Evolutionary conservation across 2,329 filamentous ascomycete genomes (phyloP), one percentile per base, ranked within the genome.

Genomic region (Exophiala calicioides): DNA sequence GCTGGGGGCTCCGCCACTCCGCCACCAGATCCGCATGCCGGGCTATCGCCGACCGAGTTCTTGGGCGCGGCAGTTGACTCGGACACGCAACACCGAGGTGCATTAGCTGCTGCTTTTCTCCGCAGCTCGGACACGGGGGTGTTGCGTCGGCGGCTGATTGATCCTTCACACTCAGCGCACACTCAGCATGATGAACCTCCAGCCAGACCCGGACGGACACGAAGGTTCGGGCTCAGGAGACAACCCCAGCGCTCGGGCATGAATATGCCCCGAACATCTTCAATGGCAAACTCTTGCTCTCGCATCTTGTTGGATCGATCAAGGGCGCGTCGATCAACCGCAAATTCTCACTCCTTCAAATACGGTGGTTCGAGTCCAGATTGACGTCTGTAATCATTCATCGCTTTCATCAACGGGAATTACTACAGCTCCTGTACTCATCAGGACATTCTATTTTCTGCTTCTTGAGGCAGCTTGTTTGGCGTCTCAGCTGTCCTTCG

Each of bases 181-280:
- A 32, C 36, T 41, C 31, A 45, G 42, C 44, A 36, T 44, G 27
- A 47, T 37, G n/a, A n/a, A n/a, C n/a, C n/a, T n/a, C n/a, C n/a
- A n/a, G n/a, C n/a, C n/a, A n/a, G n/a, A n/a, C n/a, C n/a, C n/a
- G n/a, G n/a, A n/a, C n/a, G n/a, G n/a, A n/a, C n/a, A n/a, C n/a
- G n/a, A n/a, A n/a, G n/a, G n/a, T n/a, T n/a, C n/a, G n/a, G n/a
- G n/a, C n/a, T n/a, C n/a, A n/a, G n/a, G n/a, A n/a, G n/a, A n/a
- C n/a, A n/a, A n/a, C n/a, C n/a, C n/a, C 15, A 29, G 24, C 7
- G 13, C 35, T 49, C 46, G 46, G 46, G 29, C 39, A 35, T 39
- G 40, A 21, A 36, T n/a, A 39, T 39, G 34, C 32, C 33, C 40
- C 46, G 40, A 44, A 23, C 27, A 20, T 15, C 8, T 4, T 23